Base-by-base conservation (phyloP, 495 filamentous ascomycete genomes). In the Penicillium cataractarum region DNA sequence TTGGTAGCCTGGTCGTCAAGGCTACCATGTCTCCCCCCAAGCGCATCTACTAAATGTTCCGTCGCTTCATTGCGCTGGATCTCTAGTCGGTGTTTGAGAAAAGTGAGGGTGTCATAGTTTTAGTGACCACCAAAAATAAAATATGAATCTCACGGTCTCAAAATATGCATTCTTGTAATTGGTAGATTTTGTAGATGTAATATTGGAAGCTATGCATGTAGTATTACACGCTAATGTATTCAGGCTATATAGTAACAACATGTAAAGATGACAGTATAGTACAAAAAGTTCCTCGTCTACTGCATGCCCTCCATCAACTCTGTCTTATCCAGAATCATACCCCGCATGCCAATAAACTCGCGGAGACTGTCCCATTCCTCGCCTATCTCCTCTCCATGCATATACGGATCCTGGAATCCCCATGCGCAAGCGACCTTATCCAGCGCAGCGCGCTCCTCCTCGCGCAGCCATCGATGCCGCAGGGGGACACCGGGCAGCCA, bases 1-100 rank as follows among this genome's bases (percentile, higher is more conserved):
- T 99, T 77, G 95, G 95, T 70, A 92, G 89, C 83, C 87, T 99
- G 85, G 97, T 95, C 70, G 92, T 99, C 86, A 99, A 99, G 90
- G 95, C 96, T 80, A 90, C 92, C 80, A 98, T 99, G 96, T 94
- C 90, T 76, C 94, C 94, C 62, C 96, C 95, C 60, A 93, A 92
- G 86, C 91, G 95, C 72, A 77, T 97, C 64, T 99, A 97, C 86
- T 97, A 97, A 80, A 79, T 74, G 65, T 69, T 75, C 60, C 66
- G 63, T 69, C 65, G 68, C 74, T 75, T 68, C 49, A 67, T 63
- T 66, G 67, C 69, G 73, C 71, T 67, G 70, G 68, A 55, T 64
- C 57, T 61, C 57, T 70, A 31, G 64, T 68, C 50, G 49, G 64
- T 64, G 70, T 44, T 62, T 65, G 57, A 68, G 53, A 62, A n/a